Conservation (phyloP, 208 protist genomes). For the Crithidia fasciculata region DNA sequence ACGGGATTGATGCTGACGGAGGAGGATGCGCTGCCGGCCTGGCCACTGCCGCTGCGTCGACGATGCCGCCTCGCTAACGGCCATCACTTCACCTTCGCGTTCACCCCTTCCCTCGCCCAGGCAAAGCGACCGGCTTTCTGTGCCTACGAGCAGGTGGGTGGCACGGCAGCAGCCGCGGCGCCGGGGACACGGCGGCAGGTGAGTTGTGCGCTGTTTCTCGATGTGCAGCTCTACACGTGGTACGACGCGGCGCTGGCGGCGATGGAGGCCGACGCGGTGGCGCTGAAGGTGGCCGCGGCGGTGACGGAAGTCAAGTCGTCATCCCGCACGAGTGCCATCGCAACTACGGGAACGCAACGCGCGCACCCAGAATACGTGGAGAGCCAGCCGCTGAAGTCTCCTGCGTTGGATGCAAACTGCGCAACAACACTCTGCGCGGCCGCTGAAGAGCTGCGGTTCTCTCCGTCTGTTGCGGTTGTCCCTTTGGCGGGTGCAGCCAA, state of each 20-base stretch:
- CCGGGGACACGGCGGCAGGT: slow-evolving; percentile 7
- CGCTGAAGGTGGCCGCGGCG: slow-evolving; percentile 13
- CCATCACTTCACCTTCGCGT: slow-evolving; percentile 9
- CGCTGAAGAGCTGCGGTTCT: too few relatives aligned
- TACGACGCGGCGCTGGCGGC: slow-evolving; percentile 1
- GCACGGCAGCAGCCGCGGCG: background rate
- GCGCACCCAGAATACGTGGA: too few relatives aligned
- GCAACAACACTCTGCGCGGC: too few relatives aligned
- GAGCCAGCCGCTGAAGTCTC: too few relatives aligned
- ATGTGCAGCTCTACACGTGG: slow-evolving; percentile 17
- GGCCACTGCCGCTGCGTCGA: slow-evolving; percentile 5
- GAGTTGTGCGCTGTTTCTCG: slow-evolving; percentile 25
- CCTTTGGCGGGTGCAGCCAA: background rate
- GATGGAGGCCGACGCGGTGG: background rate
- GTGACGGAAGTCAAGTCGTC: slow-evolving; percentile 14
- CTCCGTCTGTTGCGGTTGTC: too few relatives aligned
- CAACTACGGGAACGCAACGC: too few relatives aligned
- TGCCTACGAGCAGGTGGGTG: slow-evolving; percentile 5
- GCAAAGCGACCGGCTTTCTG: slow-evolving; percentile 19
- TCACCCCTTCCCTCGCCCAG: slow-evolving; percentile 11
- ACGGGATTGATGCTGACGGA: background rate
- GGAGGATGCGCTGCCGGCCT: slow-evolving; percentile 5
- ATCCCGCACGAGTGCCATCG: background rate
- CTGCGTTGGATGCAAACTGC: too few relatives aligned
- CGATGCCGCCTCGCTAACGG: slow-evolving; percentile 19